These are phyloP conservation scores for Kazachstania kunashirensis DNA, from an alignment of 805 yeast species.

Conservation along the genomic window DNA sequence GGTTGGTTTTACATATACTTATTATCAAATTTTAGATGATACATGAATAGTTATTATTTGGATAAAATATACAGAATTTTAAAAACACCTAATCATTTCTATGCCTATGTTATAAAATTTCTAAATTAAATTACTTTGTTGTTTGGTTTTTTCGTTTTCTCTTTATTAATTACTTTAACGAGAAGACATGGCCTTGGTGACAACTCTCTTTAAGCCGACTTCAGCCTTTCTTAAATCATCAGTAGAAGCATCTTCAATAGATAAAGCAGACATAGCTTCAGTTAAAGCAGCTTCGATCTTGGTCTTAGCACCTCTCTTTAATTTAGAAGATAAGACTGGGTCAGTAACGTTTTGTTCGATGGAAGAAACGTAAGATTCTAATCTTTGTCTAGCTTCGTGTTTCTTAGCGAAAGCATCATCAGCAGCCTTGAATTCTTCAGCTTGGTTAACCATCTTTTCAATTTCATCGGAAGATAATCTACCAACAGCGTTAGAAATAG, in stretches of 20 bases:
- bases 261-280: conserved; percentile 96
- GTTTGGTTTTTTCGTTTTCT: background rate
- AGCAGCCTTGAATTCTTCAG: conserved; percentile 97
- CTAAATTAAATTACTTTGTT: too few relatives aligned
- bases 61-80: too few relatives aligned
- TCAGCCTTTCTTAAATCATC: conserved; percentile 99
- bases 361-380: conserved; percentile 95
- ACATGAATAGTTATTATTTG: background rate
- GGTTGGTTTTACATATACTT: too few relatives aligned
- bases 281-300: conserved; percentile 96
- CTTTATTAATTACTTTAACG: conserved; percentile 77
- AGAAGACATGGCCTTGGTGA: conserved; percentile 97
- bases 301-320: conserved; percentile 95
- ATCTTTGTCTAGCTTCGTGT: conserved; percentile 98
- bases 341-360: conserved; percentile 94
- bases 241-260: conserved; percentile 90
- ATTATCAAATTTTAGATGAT: conserved; percentile 1
- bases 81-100: too few relatives aligned
- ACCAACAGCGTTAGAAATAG: conserved; percentile 98
- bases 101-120: too few relatives aligned
- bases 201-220: conserved; percentile 97
- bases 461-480: conserved; percentile 94
- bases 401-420: conserved; percentile 89
- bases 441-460: conserved; percentile 72
- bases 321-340: conserved; percentile 95